These are phyloP conservation scores for Solanum infundibuliforme DNA, from an alignment of 257 asterid genomes.

Conservation along the genomic window DNA sequence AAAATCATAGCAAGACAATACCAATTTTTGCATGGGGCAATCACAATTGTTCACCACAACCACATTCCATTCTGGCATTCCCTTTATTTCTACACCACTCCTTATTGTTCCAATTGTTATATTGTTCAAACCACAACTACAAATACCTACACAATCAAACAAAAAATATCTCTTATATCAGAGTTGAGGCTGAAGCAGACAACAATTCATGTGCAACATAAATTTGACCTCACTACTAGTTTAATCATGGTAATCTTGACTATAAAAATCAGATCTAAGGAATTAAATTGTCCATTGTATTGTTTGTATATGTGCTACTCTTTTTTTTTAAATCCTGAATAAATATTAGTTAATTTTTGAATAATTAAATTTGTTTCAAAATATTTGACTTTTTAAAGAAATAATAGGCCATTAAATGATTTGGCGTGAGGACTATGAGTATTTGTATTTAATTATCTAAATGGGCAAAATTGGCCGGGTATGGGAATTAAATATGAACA, in stretches of 20 bases:
- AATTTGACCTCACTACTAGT: not conserved
- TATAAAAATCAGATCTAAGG: not conserved
- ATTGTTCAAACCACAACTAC: slow-evolving; percentile 5
- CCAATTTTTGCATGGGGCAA: not conserved
- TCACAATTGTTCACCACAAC: slow-evolving; percentile 8
- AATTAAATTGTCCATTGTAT: not conserved
- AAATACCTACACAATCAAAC: not conserved
- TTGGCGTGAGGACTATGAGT: not conserved
- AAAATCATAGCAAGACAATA: slow-evolving; percentile 1
- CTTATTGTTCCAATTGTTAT: slow-evolving; percentile 7
- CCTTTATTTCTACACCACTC: slow-evolving; percentile 5
- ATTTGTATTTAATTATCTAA: not conserved
- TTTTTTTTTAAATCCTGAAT: no score
- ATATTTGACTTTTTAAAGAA: not conserved
- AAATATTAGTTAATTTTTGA: no score
- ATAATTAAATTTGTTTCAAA: not conserved
- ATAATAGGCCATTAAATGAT: not conserved
- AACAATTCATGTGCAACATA: not conserved
- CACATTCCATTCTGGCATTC: slow-evolving; percentile 9
- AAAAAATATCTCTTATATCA: not conserved
- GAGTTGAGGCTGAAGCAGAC: not conserved
- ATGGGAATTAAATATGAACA: not conserved
- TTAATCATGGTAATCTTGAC: not conserved
- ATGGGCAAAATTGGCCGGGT: not conserved
- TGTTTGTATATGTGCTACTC: not conserved